Conservation (phyloP, 371 early-diverging fungal genomes). For the Mucor velutinosus region DNA sequence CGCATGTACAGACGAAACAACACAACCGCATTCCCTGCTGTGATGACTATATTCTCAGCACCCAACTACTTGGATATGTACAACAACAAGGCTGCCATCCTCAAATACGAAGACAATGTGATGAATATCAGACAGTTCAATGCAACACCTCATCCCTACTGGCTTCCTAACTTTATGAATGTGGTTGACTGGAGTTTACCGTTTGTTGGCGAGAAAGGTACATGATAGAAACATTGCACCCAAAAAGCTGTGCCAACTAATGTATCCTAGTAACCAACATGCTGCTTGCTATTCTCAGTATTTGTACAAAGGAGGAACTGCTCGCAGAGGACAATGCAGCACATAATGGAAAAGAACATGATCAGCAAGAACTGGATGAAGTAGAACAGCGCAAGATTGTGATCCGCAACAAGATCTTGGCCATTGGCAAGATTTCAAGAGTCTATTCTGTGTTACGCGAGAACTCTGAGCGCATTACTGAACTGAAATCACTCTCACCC, state of each 20-base stretch:
- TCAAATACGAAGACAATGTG: conserved; percentile 96
- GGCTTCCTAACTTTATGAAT: conserved; percentile 97
- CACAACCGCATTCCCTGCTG: conserved; percentile 92
- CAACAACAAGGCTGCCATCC: conserved; percentile 97
- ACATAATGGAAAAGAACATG: neutral
- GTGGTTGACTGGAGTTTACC: conserved; percentile 98
- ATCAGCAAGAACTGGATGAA: conserved; percentile 6
- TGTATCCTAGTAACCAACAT: conserved; percentile 84
- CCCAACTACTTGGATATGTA: conserved; percentile 98
- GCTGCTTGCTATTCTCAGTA: conserved; percentile 89
- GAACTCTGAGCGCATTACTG: conserved; percentile 88
- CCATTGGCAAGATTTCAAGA: conserved; percentile 88
- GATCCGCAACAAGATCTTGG: conserved; percentile 90
- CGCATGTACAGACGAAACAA: conserved; percentile 94
- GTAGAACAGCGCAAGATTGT: conserved; percentile 63
- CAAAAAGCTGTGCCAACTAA: neutral
- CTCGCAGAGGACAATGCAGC: conserved; percentile 46
- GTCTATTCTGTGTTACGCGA: conserved; percentile 87
- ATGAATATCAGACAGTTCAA: conserved; percentile 95
- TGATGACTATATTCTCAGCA: conserved; percentile 97
- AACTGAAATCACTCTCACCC: conserved; percentile 87
- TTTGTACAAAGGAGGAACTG: conserved; percentile 81
- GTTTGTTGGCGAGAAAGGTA: conserved; percentile 98
- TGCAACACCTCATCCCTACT: conserved; percentile 93
- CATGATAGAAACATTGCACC: conserved; percentile 4